Base-by-base conservation (phyloP, 441 rosid genomes). In the Codiaeum variegatum region DNA sequence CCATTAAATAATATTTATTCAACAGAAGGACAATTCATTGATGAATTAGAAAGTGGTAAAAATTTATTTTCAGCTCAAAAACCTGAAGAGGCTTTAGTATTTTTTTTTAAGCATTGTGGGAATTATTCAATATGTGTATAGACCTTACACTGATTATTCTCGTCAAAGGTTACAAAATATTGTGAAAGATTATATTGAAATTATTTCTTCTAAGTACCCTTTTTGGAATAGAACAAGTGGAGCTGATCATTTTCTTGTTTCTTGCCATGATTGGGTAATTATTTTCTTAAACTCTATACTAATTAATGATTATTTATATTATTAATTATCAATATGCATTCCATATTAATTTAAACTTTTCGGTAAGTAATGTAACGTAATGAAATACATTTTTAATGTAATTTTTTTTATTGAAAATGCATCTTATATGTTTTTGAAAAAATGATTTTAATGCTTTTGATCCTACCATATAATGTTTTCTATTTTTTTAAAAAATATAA, bases 231-330 rank as follows among this genome's bases (percentile, higher is more conserved):
- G 90, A 24, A 90, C 84, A 70, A 18, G 18, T 2, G 94, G 96
- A 1, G 96, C 91, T 8, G 96, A 92, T 73, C 97, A 92, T 74
- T 89, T 92, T 73, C 65, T 92, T 28, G 76, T 87, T 77, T 85
- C 96, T 54, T 90, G 96, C 63, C 96, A 90, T 67, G 97, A 92
- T 69, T 90, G 97, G 96, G 97, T 92, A 82, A 49, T 49, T 49
- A 49, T n/a, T n/a, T n/a, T n/a, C n/a, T n/a, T n/a, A n/a, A n/a
- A n/a, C n/a, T n/a, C n/a, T n/a, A n/a, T 52, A 12, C 23, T 49
- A 44, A 44, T 44, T 44, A 44, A 12, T 44, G 2, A 44, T 15
- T 44, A 15, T 44, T 15, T 44, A 15, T 44, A 0, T 44, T 44
- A 0, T 44, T 44, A 10, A 44, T 36, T 36, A 6, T 2, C 1